These are phyloP conservation scores for Arthrobotrys musiformis DNA, from an alignment of 2,329 filamentous ascomycete genomes.

Conservation along the genomic window DNA sequence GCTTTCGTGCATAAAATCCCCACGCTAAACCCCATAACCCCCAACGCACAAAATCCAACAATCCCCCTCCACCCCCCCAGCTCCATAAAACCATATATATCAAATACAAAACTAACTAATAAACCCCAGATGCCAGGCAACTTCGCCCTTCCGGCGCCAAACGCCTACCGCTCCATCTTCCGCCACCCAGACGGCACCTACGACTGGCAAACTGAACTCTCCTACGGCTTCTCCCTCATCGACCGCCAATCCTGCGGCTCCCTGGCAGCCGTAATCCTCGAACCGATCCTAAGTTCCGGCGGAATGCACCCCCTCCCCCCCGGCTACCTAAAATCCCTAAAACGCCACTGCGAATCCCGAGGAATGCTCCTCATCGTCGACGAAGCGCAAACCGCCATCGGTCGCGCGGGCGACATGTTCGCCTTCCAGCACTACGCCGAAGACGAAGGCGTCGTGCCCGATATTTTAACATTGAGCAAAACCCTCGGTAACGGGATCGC, in stretches of 20 bases:
- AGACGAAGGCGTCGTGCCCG: conserved; percentile 66
- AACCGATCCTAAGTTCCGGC: conserved; percentile 70
- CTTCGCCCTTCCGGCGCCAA: conserved; percentile 70
- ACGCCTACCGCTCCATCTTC: conserved; percentile 73
- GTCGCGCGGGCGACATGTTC: conserved; percentile 70
- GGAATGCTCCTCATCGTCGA: conserved; percentile 71
- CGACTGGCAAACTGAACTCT: conserved; percentile 74
- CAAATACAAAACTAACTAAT: neutral
- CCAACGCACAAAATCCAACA: conserved; percentile 50
- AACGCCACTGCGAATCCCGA: conserved; percentile 67
- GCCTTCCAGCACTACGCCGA: conserved; percentile 66
- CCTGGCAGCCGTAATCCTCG: conserved; percentile 72
- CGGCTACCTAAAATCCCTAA: conserved; percentile 71
- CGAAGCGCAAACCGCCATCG: conserved; percentile 71
- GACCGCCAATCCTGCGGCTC: conserved; percentile 71
- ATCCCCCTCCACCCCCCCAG: neutral
- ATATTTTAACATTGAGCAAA: conserved; percentile 72
- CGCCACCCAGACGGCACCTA: conserved; percentile 70
- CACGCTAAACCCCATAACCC: neutral
- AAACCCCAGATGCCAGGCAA: conserved; percentile 67
- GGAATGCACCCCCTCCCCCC: conserved; percentile 71
- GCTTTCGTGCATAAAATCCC: neutral
- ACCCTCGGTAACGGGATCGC: conserved; percentile 72
- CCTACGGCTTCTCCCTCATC: conserved; percentile 72
- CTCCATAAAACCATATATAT: neutral